Base-by-base conservation (phyloP, 345 rosid genomes). In the Melastoma malabathricum region DNA sequence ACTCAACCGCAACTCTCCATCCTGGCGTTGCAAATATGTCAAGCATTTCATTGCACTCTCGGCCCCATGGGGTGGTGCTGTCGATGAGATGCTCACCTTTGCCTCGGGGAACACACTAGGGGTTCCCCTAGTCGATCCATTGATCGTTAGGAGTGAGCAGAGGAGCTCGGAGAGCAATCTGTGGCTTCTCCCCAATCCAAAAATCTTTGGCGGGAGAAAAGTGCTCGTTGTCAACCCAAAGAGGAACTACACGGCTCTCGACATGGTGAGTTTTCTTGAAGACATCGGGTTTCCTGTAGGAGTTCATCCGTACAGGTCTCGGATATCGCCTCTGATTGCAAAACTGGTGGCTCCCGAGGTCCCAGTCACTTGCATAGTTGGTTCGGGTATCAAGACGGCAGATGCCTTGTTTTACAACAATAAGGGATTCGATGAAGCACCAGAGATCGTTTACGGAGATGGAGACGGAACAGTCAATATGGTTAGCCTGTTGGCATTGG, bases 381-480 rank as follows among this genome's bases (percentile, higher is more conserved):
- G 98, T 20, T 58, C 56, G 1, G 79, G 76, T 1, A 68, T 86
- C 54, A 73, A 50, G 62, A 84, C 98, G 0, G 62, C 82, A 2
- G 96, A 86, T 77, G 68, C 62, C 16, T 43, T 78, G 57, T 54
- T 71, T n/a, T 80, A 83, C 13, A 62, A 71, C 25, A 74, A 71
- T 34, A 3, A 1, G 54, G 83, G 89, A 18, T 90, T 84, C 8
- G 79, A 82, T 43, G 59, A 62, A 68, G 78, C 62, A 44, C 96
- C 96, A 9, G 62, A 76, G 46, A 64, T 78, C 50, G 68, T 66
- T 47, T 74, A 84, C 15, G 96, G 98, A 52, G 94, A 86, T 47
- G 92, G 92, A 49, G 96, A 90, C 20, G 98, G 98, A 19, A 90
- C 98, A 0, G 94, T 82, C 61, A 80, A 77, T 51, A 56, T 80